phyloP scores from a whole-genome alignment of 352 stramenopile species.

The Stephanocyclus meneghinianus region DNA sequence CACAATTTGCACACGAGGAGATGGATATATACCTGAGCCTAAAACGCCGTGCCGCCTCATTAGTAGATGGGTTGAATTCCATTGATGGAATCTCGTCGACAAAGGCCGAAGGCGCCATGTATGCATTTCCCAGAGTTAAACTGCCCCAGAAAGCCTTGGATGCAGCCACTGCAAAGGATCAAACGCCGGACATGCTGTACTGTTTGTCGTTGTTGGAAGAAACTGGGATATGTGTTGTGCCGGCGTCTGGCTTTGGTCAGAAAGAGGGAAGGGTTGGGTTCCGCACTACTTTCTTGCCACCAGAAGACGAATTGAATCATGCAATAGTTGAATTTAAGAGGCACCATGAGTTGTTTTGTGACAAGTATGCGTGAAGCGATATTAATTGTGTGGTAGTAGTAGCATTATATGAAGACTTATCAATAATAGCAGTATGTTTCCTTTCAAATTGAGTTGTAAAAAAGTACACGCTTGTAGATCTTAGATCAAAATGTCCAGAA shows the following conservation, averaged over 20 bases:
- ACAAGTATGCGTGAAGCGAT: slow-evolving; percentile 83
- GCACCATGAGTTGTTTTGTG: slow-evolving; percentile 95
- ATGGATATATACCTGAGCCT: slow-evolving; percentile 91
- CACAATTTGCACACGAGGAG: slow-evolving; percentile 88
- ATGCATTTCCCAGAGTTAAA: slow-evolving; percentile 91
- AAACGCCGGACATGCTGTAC: slow-evolving; percentile 94
- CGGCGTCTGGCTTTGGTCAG: slow-evolving; percentile 89
- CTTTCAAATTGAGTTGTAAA: no score
- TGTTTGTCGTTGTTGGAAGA: slow-evolving; percentile 94
- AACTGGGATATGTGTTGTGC: slow-evolving; percentile 97
- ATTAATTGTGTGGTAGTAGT: background rate
- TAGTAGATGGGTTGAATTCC: slow-evolving; percentile 90
- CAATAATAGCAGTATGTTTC: no score
- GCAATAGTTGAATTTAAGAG: slow-evolving; percentile 92
- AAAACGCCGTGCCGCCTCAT: slow-evolving; percentile 89
- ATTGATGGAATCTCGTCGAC: slow-evolving; percentile 96
- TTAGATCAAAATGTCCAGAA: no score
- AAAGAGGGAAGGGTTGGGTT: slow-evolving; percentile 95
- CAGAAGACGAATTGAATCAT: slow-evolving; percentile 92
- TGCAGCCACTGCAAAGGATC: slow-evolving; percentile 81
- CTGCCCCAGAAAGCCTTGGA: slow-evolving; percentile 86
- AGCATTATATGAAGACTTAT: no score
- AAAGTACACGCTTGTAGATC: no score
- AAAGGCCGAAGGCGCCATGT: slow-evolving; percentile 96
- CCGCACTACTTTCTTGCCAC: slow-evolving; percentile 96